Evolutionary conservation across 768 basidiomycete species (phyloP).

Genomic region (Trametes meyenii): DNA sequence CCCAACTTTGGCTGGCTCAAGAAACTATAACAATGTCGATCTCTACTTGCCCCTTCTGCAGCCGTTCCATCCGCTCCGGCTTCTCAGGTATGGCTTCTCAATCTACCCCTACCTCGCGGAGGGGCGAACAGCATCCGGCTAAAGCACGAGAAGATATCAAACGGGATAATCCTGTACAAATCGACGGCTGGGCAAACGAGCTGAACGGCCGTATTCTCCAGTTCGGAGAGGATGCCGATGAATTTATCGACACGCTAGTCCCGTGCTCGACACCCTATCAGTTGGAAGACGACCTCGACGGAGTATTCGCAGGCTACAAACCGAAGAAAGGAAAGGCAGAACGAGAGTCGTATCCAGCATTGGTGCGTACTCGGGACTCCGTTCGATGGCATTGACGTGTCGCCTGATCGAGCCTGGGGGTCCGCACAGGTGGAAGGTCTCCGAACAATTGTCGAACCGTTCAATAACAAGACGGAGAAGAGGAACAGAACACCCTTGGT

Average conservation of each 20-base stretch:
- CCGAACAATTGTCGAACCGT: background rate
- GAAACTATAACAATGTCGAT: slow-evolving; percentile 9
- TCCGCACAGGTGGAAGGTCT: background rate
- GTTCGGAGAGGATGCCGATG: background rate
- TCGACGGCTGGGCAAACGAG: background rate
- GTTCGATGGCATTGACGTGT: background rate
- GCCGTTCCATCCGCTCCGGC: background rate
- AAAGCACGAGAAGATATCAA: background rate
- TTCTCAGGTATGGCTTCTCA: slow-evolving; percentile 6
- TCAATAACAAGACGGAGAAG: background rate
- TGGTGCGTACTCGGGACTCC: background rate
- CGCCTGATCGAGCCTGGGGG: background rate
- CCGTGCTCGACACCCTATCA: background rate
- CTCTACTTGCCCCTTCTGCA: background rate
- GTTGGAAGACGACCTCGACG: background rate
- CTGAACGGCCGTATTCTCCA: background rate
- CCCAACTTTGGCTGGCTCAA: background rate
- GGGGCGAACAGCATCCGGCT: background rate
- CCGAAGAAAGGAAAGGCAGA: background rate
- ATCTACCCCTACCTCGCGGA: background rate
- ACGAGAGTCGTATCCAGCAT: background rate
- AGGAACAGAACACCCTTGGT: background rate
- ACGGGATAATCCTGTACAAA: background rate
- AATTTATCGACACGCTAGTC: slow-evolving; percentile 2
- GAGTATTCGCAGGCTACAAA: background rate